Conservation (phyloP, 192 early-diverging fungal genomes). For the Pecoramyces ruminantium region DNA sequence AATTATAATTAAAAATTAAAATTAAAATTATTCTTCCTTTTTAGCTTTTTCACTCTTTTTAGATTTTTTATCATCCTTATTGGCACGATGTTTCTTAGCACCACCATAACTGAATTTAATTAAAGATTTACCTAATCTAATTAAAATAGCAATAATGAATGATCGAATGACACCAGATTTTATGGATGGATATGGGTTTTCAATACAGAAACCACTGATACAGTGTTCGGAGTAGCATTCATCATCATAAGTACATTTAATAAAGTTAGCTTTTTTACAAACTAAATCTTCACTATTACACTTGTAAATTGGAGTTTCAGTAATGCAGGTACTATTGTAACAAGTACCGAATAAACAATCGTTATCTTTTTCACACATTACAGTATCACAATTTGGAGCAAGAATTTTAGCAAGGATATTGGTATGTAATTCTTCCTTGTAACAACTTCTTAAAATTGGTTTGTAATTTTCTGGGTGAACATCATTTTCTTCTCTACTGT, state of each 20-base stretch:
- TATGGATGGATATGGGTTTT: not conserved
- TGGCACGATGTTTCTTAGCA: no score
- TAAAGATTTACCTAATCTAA: no score
- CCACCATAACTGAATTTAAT: no score
- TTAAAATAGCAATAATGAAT: no score
- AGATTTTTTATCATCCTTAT: no score
- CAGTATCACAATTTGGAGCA: not conserved
- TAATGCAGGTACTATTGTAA: not conserved
- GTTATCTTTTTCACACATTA: not conserved
- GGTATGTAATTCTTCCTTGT: not conserved
- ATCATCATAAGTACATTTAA: not conserved
- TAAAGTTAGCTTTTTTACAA: not conserved
- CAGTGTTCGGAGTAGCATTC: not conserved
- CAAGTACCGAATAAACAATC: not conserved
- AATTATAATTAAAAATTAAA: no score
- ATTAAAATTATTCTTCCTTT: no score
- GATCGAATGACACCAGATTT: no score
- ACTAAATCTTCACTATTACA: not conserved
- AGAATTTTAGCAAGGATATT: not conserved
- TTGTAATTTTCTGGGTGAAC: not conserved
- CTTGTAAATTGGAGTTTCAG: not conserved
- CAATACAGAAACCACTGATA: not conserved
- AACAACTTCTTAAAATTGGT: not conserved
- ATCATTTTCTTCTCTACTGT: not conserved
- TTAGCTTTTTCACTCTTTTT: no score